Evolutionary conservation across 1,284 basidiomycete genomes (phyloP).

Genomic region (Irpex sp.): DNA sequence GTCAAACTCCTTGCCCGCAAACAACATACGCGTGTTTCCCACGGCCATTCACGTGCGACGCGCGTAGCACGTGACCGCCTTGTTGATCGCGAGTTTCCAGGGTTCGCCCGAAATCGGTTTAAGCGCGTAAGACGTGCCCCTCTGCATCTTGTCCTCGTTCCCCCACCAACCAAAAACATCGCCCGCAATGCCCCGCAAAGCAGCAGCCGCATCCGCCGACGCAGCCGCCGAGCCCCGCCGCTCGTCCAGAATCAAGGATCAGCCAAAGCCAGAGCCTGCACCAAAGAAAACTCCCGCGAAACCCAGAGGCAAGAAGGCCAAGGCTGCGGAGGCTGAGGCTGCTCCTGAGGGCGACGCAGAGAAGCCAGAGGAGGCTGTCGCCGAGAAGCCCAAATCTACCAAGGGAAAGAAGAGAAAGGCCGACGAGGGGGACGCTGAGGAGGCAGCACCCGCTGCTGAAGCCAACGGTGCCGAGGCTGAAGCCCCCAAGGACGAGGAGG

Average conservation of each 20-base stretch:
- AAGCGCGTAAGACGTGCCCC: constrained; percentile 10
- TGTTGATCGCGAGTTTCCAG: constrained; percentile 30
- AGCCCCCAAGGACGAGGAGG: constrained; percentile 13
- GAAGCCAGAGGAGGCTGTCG: constrained; percentile 21
- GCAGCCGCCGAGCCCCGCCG: constrained; percentile 56
- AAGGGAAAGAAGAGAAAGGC: constrained; percentile 54
- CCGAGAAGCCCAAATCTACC: constrained; percentile 53
- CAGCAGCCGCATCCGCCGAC: constrained; percentile 39
- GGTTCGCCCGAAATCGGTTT: constrained; percentile 15
- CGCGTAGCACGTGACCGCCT: constrained; percentile 23
- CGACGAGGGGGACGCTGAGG: constrained; percentile 26
- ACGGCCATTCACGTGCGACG: constrained; percentile 37
- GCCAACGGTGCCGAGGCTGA: constrained; percentile 2
- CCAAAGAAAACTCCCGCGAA: constrained; percentile 61
- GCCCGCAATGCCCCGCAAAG: constrained; percentile 63
- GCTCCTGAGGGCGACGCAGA: constrained; percentile 24
- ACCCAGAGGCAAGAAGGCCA: constrained; percentile 54
- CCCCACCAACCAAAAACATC: constrained; percentile 10
- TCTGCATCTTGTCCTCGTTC: constrained; percentile 14
- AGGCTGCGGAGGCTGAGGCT: constrained; percentile 21
- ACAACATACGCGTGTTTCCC: constrained; percentile 13
- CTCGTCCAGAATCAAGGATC: constrained; percentile 69
- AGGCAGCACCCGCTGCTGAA: constrained; percentile 5
- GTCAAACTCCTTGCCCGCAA: too few relatives aligned
- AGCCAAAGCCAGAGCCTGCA: constrained; percentile 49